Evolutionary conservation across 2,329 filamentous ascomycete species (phyloP), one percentile per base, ranked within the genome.

Genomic region (Trichoderma breve): DNA sequence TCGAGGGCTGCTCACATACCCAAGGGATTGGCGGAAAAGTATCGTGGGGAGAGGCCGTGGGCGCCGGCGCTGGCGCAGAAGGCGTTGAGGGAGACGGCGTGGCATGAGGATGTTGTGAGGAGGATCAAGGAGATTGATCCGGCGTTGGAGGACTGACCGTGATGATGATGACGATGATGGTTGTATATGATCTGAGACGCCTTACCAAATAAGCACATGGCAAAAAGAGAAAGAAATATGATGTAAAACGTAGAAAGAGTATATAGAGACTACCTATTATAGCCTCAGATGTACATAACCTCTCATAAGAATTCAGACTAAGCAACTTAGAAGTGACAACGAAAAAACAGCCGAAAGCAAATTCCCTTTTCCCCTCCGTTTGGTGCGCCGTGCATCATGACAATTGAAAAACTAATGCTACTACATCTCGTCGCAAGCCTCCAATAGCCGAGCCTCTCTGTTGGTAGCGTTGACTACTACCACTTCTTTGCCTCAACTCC

Each of bases 401-500:
- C 28, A 53, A 65, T 18, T 24, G 47, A 53, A 53, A 24, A 24
- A 24, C 21, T 14, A 53, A 24, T 24, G 11, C 11, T 24, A 3
- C 47, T 24, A 11, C 18, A 21, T 51, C 43, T 21, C 43, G 5
- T 51, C 43, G n/a, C n/a, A 51, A 51, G 18, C 43, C 43, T 14
- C 47, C 47, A 24, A 14, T 11, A 24, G 12, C 11, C 3, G 47
- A 24, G n/a, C 18, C 28, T 6, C n/a, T 57, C 15, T 21, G 1
- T 30, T 7, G 4, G 6, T 3, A 14, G 21, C 1, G 74, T 0
- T 74, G 75, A 11, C 79, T 78, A 18, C 15, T 79, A 78, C 90
- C 91, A 96, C 79, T 91, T 90, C 86, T 92, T 95, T 3, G 89
- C 90, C 80, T 92, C 90, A 76, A 93, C 90, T 0, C 93, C 93